A percentile compares a stretch with the other conserved stretches of the same genome.
Conservation (phyloP, 176 grass and related monocot genomes). For the Rhynchospora breviuscula region DNA sequence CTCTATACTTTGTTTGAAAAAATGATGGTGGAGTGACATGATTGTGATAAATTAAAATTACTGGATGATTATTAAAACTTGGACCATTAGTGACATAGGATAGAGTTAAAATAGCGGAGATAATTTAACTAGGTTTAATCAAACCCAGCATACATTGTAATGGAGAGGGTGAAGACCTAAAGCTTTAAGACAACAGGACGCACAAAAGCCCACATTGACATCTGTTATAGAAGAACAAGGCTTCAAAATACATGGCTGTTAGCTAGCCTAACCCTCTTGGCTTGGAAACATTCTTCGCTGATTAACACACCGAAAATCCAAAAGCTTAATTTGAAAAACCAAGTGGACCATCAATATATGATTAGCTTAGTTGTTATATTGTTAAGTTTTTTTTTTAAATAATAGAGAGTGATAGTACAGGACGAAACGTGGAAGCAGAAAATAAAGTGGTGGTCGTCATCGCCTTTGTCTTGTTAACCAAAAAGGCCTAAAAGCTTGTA, state of each 20-base stretch:
- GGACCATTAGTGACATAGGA: too few relatives aligned
- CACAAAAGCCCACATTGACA: background rate
- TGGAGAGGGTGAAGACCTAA: too few relatives aligned
- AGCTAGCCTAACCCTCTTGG: conserved; percentile 4
- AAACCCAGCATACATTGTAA: too few relatives aligned
- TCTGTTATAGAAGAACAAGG: background rate
- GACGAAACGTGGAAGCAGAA: background rate
- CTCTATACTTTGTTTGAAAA: too few relatives aligned
- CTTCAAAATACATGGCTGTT: background rate
- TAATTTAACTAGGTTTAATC: too few relatives aligned
- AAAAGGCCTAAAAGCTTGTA: conserved; percentile 13
- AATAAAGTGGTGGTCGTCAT: conserved; percentile 12
- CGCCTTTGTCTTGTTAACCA: conserved; percentile 15
- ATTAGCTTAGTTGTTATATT: conserved; percentile 9
- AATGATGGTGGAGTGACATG: too few relatives aligned
- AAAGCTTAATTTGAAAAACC: conserved; percentile 8
- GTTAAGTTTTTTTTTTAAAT: background rate
- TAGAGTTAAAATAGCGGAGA: too few relatives aligned
- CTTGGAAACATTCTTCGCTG: conserved; percentile 10
- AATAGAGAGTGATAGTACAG: background rate
- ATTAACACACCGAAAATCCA: background rate
- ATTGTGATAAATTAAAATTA: too few relatives aligned
- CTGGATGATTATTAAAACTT: too few relatives aligned
- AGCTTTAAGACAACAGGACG: background rate
- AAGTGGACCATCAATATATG: conserved; percentile 20